These are phyloP conservation scores for Exophiala oligosperma DNA, from an alignment of 2,329 filamentous ascomycete genomes.

Conservation along the genomic window DNA sequence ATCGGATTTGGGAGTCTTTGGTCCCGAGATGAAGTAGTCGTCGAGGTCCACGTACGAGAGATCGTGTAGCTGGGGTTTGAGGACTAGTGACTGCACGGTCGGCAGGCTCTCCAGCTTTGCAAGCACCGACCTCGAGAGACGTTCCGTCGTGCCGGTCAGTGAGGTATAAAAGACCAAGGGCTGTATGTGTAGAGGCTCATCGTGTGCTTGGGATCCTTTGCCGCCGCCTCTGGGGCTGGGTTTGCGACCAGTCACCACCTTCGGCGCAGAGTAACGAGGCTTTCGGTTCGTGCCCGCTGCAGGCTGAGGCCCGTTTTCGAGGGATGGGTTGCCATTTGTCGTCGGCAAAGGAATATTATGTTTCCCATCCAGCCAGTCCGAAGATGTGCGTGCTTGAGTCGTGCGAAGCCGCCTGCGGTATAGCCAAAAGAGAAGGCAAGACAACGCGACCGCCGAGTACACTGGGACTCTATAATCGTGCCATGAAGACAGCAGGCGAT, in stretches of 20 bases:
- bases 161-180: constrained; percentile 87
- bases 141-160: constrained; percentile 79
- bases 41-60: constrained; percentile 87
- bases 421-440: constrained; percentile 12
- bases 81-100: constrained; percentile 31
- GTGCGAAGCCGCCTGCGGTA: constrained; percentile 12
- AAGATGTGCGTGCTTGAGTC: constrained; percentile 9
- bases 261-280: constrained; percentile 15
- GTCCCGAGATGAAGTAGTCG: constrained; percentile 81
- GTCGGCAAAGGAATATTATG: neutral
- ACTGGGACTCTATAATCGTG: constrained; percentile 24
- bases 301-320: neutral
- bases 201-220: neutral
- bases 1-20: constrained; percentile 35
- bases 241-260: constrained; percentile 28
- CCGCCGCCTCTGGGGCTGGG: constrained; percentile 11
- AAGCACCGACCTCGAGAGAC: constrained; percentile 65
- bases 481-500: constrained; percentile 23
- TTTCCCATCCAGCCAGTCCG: constrained; percentile 11
- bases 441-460: constrained; percentile 7
- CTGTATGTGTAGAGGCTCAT: constrained; percentile 46
- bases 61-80: constrained; percentile 69
- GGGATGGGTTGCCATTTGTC: neutral
- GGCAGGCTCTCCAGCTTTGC: constrained; percentile 51
- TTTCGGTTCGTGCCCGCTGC: constrained; percentile 14